These are phyloP conservation scores for Euryodendron excelsum DNA, from an alignment of 148 eudicot genomes.

Conservation along the genomic window DNA sequence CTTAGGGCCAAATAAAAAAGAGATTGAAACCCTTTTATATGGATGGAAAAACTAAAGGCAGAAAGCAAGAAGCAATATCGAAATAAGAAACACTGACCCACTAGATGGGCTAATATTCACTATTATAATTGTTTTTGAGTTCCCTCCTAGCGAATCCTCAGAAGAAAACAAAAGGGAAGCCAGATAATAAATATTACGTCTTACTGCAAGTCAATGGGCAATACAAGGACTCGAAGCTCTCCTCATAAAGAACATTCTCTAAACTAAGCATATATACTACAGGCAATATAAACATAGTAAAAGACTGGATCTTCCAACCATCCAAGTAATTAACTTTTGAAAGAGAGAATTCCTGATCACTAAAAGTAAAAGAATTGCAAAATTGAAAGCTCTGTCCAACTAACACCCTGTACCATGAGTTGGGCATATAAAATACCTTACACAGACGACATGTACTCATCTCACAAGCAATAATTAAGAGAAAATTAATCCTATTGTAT, in stretches of 20 bases:
- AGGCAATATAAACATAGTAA: neutral
- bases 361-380: neutral
- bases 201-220: neutral
- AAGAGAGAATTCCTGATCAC: neutral
- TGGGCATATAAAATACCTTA: too few species aligned
- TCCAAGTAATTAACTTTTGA: neutral
- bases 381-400: neutral
- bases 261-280: neutral
- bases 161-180: neutral
- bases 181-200: neutral
- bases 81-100: conserved; percentile 48
- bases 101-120: conserved; percentile 88
- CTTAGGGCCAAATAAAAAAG: neutral
- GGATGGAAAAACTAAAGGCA: neutral
- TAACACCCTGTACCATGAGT: too few species aligned
- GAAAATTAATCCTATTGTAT: neutral
- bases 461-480: neutral
- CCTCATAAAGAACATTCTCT: neutral
- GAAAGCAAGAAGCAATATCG: conserved; percentile 5
- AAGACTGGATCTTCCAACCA: neutral
- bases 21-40: neutral
- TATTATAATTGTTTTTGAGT: conserved; percentile 85
- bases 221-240: neutral
- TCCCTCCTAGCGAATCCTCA: conserved; percentile 97
- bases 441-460: too few species aligned